phyloP scores from a whole-genome alignment of 129 eudicot species.

The Cynara cardunculus region DNA sequence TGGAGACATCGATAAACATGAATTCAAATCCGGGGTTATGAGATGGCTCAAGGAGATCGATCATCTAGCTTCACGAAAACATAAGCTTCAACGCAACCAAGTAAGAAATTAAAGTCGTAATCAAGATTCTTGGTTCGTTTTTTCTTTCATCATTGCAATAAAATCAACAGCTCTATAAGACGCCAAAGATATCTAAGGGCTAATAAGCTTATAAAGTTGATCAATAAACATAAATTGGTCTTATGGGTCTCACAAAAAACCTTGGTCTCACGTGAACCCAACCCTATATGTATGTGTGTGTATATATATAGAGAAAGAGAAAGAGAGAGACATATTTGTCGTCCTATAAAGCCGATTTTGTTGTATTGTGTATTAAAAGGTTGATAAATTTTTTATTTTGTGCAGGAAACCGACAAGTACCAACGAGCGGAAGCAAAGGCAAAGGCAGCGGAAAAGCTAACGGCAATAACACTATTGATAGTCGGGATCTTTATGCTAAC shows the following conservation, averaged over 20 bases:
- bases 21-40: conserved; percentile 51
- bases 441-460: conserved; percentile 1
- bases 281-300: too few species aligned
- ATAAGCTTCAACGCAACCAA: conserved; percentile 18
- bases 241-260: too few species aligned
- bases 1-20: conserved; percentile 46
- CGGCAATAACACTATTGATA: conserved; percentile 39
- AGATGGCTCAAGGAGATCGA: conserved; percentile 42
- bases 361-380: not conserved
- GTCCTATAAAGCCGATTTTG: not conserved
- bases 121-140: not conserved
- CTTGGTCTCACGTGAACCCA: too few species aligned
- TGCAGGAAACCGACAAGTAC: conserved; percentile 20
- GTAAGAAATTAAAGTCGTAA: conserved; percentile 29
- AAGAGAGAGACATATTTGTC: too few species aligned
- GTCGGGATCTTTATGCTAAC: conserved; percentile 45
- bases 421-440: conserved; percentile 42
- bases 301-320: too few species aligned
- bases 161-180: not conserved
- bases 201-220: too few species aligned
- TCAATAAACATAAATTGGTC: too few species aligned
- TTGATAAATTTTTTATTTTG: not conserved
- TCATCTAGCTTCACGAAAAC: conserved; percentile 15
- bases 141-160: not conserved
- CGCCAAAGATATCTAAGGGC: not conserved